Percentiles rank a stretch among this genome's conserved stretches.
phyloP scores from a whole-genome alignment of 164 flowering plant genomes.

The Warburgia ugandensis region DNA sequence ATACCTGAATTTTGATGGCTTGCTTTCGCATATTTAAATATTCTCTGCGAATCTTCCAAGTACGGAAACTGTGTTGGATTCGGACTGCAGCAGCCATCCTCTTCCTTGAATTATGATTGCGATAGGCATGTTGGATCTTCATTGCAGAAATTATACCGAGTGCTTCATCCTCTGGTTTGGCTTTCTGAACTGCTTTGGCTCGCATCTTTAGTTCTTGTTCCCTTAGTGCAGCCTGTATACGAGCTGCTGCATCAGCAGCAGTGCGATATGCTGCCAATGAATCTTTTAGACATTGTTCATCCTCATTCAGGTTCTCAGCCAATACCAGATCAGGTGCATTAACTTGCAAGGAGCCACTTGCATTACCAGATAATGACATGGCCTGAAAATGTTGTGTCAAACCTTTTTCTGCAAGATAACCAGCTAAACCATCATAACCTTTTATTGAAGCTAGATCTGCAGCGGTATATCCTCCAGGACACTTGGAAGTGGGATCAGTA shows the following conservation, averaged over 20 bases:
- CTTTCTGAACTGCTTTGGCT: constrained; percentile 33
- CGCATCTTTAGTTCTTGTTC: constrained; percentile 51
- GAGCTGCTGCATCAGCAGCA: constrained; percentile 95
- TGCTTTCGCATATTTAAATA: constrained; percentile 80
- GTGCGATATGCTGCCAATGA: constrained; percentile 74
- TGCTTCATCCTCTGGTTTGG: constrained; percentile 68
- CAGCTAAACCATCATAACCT: constrained; percentile 77
- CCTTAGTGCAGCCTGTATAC: constrained; percentile 86
- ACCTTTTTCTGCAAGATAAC: constrained; percentile 86
- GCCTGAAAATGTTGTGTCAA: constrained; percentile 63
- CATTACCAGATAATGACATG: constrained; percentile 77
- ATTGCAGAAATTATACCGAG: constrained; percentile 69
- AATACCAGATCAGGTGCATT: constrained; percentile 20
- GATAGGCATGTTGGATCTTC: constrained; percentile 88
- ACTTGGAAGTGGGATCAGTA: constrained; percentile 66
- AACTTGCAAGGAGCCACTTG: constrained; percentile 53
- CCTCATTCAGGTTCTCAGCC: constrained; percentile 41
- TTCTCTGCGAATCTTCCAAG: constrained; percentile 78
- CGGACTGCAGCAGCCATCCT: constrained; percentile 72
- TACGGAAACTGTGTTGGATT: constrained; percentile 74
- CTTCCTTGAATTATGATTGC: constrained; percentile 47
- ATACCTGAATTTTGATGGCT: constrained; percentile 79
- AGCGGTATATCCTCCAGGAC: constrained; percentile 72
- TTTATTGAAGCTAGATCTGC: constrained; percentile 69
- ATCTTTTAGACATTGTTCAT: constrained; percentile 63